Conservation (phyloP, 305 asterid genomes). For the Fraxinus angustifolia region DNA sequence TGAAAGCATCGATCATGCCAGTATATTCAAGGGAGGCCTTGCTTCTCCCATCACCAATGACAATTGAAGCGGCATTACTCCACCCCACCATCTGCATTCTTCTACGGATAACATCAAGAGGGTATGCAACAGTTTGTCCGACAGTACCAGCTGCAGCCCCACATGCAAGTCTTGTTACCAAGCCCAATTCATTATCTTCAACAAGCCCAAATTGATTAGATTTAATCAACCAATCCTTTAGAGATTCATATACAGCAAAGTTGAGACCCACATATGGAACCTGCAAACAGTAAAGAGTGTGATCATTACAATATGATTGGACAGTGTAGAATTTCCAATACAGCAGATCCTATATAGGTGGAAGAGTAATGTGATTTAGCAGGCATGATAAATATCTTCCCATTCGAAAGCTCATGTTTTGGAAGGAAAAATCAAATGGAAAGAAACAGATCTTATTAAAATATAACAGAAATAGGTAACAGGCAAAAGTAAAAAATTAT, state of each 20-base stretch:
- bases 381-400: conserved; percentile 3
- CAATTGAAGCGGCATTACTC: conserved; percentile 75
- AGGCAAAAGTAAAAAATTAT: neutral
- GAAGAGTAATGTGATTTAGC: neutral
- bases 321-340: neutral
- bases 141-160: conserved; percentile 96
- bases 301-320: conserved; percentile 14
- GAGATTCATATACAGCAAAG: conserved; percentile 90
- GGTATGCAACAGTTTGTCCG: conserved; percentile 94
- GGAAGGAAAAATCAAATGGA: neutral
- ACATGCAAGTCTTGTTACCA: conserved; percentile 77
- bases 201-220: conserved; percentile 55
- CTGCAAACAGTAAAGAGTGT: conserved; percentile 38
- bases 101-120: conserved; percentile 87
- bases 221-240: conserved; percentile 78
- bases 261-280: conserved; percentile 93
- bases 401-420: neutral
- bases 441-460: neutral
- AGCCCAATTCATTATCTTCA: conserved; percentile 76
- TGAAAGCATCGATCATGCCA: conserved; percentile 87
- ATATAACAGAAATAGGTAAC: neutral
- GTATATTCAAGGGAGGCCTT: conserved; percentile 65
- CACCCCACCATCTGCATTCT: conserved; percentile 99
- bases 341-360: neutral
- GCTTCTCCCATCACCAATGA: conserved; percentile 72